Evolutionary conservation across 2,329 filamentous ascomycete species (phyloP).

Genomic region (Pseudocercospora eumusae): DNA sequence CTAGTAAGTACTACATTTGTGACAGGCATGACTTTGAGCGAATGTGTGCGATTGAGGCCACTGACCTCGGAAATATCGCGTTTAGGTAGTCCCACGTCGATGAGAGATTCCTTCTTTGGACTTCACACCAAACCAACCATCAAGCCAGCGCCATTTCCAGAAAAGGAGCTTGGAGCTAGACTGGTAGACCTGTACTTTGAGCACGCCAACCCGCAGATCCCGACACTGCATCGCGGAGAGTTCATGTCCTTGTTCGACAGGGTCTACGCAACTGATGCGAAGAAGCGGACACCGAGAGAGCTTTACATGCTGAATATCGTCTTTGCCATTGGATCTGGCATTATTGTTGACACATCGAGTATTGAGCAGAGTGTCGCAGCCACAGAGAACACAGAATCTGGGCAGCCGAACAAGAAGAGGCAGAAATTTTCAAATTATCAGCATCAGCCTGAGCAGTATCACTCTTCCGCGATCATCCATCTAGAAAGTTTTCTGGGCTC

Average conservation of each 20-base stretch:
- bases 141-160: slow-evolving; percentile 80
- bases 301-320: slow-evolving; percentile 97
- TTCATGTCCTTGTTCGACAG: slow-evolving; percentile 87
- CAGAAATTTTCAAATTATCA: slow-evolving; percentile 55
- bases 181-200: slow-evolving; percentile 88
- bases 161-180: slow-evolving; percentile 68
- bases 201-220: slow-evolving; percentile 93
- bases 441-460: slow-evolving; percentile 88
- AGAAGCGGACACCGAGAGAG: slow-evolving; percentile 71
- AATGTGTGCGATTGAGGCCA: too few species aligned
- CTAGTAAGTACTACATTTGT: slow-evolving; percentile 21
- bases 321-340: slow-evolving; percentile 91
- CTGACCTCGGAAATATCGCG: too few species aligned
- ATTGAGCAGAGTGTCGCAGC: slow-evolving; percentile 26
- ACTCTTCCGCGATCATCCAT: slow-evolving; percentile 90
- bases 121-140: slow-evolving; percentile 88
- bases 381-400: slow-evolving; percentile 40
- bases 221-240: slow-evolving; percentile 82
- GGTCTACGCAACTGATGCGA: slow-evolving; percentile 70
- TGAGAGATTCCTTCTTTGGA: slow-evolving; percentile 97
- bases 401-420: slow-evolving; percentile 44
- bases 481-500: slow-evolving; percentile 80
- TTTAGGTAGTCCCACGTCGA: slow-evolving; percentile 67
- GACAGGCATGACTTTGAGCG: too few species aligned
- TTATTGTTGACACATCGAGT: slow-evolving; percentile 68